A percentile compares a stretch with the other conserved stretches of the same genome.
Evolutionary conservation across 116 monocot genomes (phyloP).

Genomic region (Posidonia oceanica): DNA sequence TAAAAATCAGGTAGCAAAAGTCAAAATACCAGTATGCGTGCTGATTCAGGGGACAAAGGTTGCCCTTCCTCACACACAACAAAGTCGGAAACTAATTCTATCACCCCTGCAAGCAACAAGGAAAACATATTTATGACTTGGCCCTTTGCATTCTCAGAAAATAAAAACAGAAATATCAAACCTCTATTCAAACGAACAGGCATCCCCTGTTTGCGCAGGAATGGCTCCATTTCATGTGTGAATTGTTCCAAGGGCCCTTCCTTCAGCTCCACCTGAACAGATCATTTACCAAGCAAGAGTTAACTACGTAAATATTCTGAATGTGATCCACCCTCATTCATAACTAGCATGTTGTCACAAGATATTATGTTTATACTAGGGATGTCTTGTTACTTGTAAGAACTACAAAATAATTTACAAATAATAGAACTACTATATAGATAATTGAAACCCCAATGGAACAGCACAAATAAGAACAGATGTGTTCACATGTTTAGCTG

Average conservation of each 20-base stretch:
- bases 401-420: no score
- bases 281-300: neutral
- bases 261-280: conserved; percentile 71
- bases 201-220: conserved; percentile 75
- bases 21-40: conserved; percentile 61
- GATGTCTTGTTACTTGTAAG: no score
- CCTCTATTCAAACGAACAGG: conserved; percentile 94
- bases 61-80: conserved; percentile 87
- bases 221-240: conserved; percentile 95
- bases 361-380: no score
- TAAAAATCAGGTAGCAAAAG: neutral
- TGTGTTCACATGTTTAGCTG: neutral
- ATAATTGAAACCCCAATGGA: neutral
- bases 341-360: no score
- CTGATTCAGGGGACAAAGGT: conserved; percentile 71
- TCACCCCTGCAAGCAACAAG: conserved; percentile 36
- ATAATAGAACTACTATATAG: no score
- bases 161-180: conserved; percentile 8
- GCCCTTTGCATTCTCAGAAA: neutral
- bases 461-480: neutral
- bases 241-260: conserved; percentile 90
- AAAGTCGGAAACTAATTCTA: conserved; percentile 83
- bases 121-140: neutral
- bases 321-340: no score
- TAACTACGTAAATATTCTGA: no score